phyloP scores from a whole-genome alignment of 352 stramenopile species.

The Peronospora destructor region DNA sequence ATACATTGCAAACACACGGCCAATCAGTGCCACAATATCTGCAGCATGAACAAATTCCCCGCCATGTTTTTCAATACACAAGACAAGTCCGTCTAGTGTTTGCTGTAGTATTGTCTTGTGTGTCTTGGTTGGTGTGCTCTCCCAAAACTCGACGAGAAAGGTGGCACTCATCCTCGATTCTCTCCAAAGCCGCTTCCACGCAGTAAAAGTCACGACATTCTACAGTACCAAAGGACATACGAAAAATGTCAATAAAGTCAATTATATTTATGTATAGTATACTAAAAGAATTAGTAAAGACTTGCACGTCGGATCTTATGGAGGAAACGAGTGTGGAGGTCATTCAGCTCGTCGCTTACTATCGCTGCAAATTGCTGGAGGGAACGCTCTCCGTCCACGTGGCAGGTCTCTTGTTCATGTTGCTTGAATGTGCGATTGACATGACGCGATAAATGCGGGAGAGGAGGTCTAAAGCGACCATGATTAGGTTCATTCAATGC shows the following conservation, averaged over 20 bases:
- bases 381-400: constrained; percentile 30
- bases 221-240: constrained; percentile 5
- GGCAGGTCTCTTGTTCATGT: constrained; percentile 12
- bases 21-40: constrained; percentile 26
- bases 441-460: constrained; percentile 8
- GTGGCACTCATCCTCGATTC: constrained; percentile 39
- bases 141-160: constrained; percentile 76
- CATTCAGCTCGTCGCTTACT: constrained; percentile 32
- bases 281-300: not conserved
- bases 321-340: constrained; percentile 35
- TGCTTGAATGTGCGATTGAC: constrained; percentile 16
- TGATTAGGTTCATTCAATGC: not conserved
- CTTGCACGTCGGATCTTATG: constrained; percentile 8
- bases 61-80: constrained; percentile 26
- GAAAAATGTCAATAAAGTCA: not conserved
- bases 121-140: constrained; percentile 46
- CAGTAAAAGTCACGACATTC: constrained; percentile 28
- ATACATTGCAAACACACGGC: constrained; percentile 54
- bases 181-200: constrained; percentile 49
- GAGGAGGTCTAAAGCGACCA: constrained; percentile 17
- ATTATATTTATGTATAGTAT: too few relatives aligned
- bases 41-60: constrained; percentile 18
- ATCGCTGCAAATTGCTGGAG: constrained; percentile 37
- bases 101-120: constrained; percentile 58
- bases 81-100: constrained; percentile 39